Evolutionary conservation across 495 filamentous ascomycete genomes (phyloP), one percentile per base, ranked within the genome.

Genomic region (Halenospora varia): DNA sequence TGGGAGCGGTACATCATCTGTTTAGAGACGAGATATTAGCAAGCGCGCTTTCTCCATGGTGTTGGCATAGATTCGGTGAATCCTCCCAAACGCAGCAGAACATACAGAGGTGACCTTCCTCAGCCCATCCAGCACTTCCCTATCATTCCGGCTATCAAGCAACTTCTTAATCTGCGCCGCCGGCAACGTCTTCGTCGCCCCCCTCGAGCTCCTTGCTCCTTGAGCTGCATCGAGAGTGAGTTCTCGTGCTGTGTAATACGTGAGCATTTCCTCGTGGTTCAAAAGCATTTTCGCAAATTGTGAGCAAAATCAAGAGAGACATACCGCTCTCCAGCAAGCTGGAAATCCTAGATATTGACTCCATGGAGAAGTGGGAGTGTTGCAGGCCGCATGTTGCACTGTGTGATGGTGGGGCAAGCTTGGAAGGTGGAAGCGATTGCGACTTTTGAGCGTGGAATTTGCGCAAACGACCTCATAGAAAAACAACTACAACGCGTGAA

Each of bases 201-300:
- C 75, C 54, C 73, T 70, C 24, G 75, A 73, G 66, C 68, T 74
- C 54, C 82, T 70, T 44, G 90, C 89, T 47, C 88, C 87, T 73
- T 89, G 87, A 62, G 94, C 93, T 50, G 94, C 95, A 78, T 98
- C 94, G 67, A 98, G 84, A 41, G 94, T 98, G 66, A 98, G 85
- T 71, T 97, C 94, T 68, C 94, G 84, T 69, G 94, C 94, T 91
- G 35, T 13, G 9, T n/a, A 41, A 39, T 22, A 66, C 17, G 24
- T 65, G 20, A 59, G 11, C 44, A 41, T 22, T 3, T 15, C 13
- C 2, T 35, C 17, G 11, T 18, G 26, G 15, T 23, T 51, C 19
- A 4, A 55, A 46, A 23, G 17, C 26, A 46, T 13, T n/a, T n/a
- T n/a, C 11, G 19, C 11, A 17, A n/a, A 23, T 35, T 45, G 45